Base-by-base conservation (phyloP, 2,329 filamentous ascomycete genomes). In the Aspergillus terreus region DNA sequence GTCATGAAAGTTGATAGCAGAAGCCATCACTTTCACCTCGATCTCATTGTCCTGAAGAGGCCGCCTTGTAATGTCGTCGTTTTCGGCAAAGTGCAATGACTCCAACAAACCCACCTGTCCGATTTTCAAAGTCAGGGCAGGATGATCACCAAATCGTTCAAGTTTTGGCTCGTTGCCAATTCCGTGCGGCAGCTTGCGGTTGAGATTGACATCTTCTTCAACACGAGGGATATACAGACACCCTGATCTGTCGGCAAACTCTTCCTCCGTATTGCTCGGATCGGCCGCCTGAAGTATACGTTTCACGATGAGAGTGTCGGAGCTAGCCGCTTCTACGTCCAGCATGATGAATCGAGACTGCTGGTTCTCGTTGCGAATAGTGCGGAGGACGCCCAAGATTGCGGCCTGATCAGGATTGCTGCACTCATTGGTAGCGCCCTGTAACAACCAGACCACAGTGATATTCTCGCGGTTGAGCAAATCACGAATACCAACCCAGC, bases 141-240 rank as follows among this genome's bases (percentile, higher is more conserved):
- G 30, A n/a, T 45, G 17, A 14, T 38, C 21, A 32, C 41, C n/a
- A 17, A 50, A 43, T 4, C 25, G 10, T 32, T 38, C 27, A 4
- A 45, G n/a, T 6, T 21, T 50, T 11, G 40, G 15, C 19, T 38
- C 47, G 17, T 40, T 32, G 25, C 43, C 38, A 17, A 47, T 44
- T 9, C 49, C 49, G 4, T 46, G 42, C 4, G 38, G 42, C 5
- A 51, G 25, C 15, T 47, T 47, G n/a, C 33, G 15, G 21, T 51
- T 51, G 19, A 51, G 19, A 9, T 23, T 27, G 21, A 42, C 49
- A 36, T 51, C 23, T 2, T 36, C 11, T 17, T 43, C 49, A 10
- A 51, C 40, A 4, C 49, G 49, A 3, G 49, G 49, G 11, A 51
- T 47, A 15, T 38, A 51, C 6, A 51, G 32, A 21, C 11, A 19